Conservation (phyloP, 306 rosid species). For the Boehmeria nivea region DNA sequence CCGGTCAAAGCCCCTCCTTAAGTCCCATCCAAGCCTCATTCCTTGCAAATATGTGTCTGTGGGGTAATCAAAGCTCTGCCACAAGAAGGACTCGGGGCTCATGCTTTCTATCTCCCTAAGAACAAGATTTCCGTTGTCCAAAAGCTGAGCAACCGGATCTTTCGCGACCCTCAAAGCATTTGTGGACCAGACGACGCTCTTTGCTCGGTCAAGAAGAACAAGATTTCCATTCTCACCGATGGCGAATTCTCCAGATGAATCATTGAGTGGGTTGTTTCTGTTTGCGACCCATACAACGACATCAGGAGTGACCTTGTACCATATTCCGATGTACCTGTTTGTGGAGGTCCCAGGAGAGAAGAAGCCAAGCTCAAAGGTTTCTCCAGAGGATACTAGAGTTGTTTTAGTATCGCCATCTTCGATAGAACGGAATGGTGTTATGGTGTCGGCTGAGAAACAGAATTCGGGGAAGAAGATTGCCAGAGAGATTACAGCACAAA, state of each 20-base stretch:
- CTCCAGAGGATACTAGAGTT: constrained; percentile 9
- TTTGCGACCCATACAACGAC: constrained; percentile 18
- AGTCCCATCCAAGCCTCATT: constrained; percentile 18
- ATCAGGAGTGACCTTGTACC: constrained; percentile 5
- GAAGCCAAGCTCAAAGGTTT: constrained; percentile 21
- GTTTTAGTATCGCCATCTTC: not conserved
- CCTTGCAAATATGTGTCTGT: constrained; percentile 24
- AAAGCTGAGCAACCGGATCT: constrained; percentile 24
- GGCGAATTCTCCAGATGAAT: not conserved
- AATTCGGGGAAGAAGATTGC: constrained; percentile 1
- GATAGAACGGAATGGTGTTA: not conserved
- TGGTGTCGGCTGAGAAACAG: too few relatives aligned
- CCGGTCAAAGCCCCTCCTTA: not conserved
- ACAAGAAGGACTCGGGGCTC: constrained; percentile 2
- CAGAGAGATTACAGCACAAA: not conserved
- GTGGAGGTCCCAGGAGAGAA: not conserved
- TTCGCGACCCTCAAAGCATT: not conserved
- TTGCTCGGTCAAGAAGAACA: constrained; percentile 19
- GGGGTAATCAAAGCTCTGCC: constrained; percentile 43
- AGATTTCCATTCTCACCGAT: constrained; percentile 26
- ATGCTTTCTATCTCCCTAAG: constrained; percentile 18
- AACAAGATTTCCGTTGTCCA: constrained; percentile 36
- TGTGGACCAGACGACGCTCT: constrained; percentile 3
- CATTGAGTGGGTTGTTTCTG: constrained; percentile 1
- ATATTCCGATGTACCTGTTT: constrained; percentile 16